Evolutionary conservation across 345 rosid genomes (phyloP).

Genomic region (Populus simonii): DNA sequence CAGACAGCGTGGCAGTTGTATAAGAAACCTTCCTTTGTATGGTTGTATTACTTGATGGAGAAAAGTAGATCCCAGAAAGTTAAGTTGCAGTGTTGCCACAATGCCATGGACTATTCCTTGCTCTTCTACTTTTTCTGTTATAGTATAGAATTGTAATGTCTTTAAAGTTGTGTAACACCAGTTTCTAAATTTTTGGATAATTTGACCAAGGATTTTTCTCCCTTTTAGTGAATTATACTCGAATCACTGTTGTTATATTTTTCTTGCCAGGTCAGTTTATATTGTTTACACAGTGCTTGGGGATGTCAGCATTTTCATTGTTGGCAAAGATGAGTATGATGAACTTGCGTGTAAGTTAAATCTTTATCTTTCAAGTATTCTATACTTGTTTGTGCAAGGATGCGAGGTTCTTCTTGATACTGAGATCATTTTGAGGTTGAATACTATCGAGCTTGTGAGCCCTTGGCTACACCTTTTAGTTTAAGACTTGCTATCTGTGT

Average conservation of each 20-base stretch:
- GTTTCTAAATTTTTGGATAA: background rate
- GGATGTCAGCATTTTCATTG: constrained; percentile 83
- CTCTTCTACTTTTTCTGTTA: background rate
- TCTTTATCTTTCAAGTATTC: background rate
- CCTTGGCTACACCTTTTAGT: background rate
- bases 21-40: background rate
- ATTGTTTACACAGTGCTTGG: constrained; percentile 90
- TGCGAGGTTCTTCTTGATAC: background rate
- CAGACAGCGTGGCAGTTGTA: background rate
- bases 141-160: background rate
- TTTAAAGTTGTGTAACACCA: background rate
- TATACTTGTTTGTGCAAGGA: constrained; percentile 7
- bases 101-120: background rate
- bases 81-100: background rate
- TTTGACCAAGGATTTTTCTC: background rate
- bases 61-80: background rate
- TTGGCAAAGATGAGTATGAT: constrained; percentile 97
- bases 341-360: constrained; percentile 87
- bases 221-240: background rate
- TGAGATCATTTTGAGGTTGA: background rate
- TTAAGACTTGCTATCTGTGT: background rate
- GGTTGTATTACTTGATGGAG: background rate
- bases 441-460: constrained; percentile 1
- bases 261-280: constrained; percentile 70
- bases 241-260: background rate